Evolutionary conservation across 1,284 basidiomycete genomes (phyloP).

Genomic region (Leccinum pachyderme): DNA sequence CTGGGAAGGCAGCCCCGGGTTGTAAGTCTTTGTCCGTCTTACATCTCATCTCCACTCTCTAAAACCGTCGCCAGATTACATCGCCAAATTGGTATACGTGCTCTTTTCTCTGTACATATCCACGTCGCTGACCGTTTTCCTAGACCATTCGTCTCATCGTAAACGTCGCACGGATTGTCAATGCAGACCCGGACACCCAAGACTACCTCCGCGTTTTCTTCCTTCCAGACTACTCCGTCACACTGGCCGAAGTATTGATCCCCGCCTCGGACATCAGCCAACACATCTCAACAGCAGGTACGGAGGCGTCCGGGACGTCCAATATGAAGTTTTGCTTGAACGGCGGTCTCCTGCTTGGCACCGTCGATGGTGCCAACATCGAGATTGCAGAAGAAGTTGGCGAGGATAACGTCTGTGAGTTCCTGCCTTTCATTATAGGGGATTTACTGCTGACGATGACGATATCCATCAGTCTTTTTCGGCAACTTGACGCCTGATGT

Average conservation of each 20-base stretch:
- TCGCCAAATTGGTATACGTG: constrained; percentile 65
- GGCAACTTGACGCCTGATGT: constrained; percentile 79
- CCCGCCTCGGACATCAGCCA: constrained; percentile 90
- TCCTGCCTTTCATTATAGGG: background rate
- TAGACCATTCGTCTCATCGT: constrained; percentile 90
- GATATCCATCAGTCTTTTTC: constrained; percentile 64
- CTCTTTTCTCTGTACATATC: background rate
- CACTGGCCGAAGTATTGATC: constrained; percentile 86
- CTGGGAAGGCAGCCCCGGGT: constrained; percentile 83
- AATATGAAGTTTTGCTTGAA: constrained; percentile 95
- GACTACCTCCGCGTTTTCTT: constrained; percentile 82
- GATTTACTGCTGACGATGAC: background rate
- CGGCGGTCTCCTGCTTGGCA: constrained; percentile 81
- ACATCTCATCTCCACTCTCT: background rate
- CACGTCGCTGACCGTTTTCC: constrained; percentile 2
- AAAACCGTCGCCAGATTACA: constrained; percentile 52
- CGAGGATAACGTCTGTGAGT: constrained; percentile 66
- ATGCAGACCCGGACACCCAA: constrained; percentile 83
- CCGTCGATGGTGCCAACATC: constrained; percentile 91
- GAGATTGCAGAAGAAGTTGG: constrained; percentile 92
- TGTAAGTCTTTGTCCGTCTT: constrained; percentile 46
- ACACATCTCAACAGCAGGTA: constrained; percentile 93
- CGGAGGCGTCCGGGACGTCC: constrained; percentile 83
- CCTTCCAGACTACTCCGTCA: constrained; percentile 87
- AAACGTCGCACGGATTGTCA: constrained; percentile 83